Evolutionary conservation across 352 stramenopile species (phyloP).

Genomic region (Phytophthora pisi): DNA sequence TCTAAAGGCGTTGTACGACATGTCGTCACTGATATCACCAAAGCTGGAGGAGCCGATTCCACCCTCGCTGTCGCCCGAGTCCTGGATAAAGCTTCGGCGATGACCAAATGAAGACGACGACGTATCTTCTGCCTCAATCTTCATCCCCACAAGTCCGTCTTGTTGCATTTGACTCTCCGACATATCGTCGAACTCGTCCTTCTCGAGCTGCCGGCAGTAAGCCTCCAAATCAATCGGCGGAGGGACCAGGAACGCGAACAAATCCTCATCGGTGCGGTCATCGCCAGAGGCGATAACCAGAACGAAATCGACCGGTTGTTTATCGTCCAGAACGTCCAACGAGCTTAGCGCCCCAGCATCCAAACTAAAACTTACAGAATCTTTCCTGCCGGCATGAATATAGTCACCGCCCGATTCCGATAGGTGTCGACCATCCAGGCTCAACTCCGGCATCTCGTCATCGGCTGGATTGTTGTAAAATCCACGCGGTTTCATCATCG

Average conservation of each 20-base stretch:
- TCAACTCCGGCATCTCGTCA: slow-evolving; percentile 14
- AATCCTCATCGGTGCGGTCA: slow-evolving; percentile 82
- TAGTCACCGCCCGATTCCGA: slow-evolving; percentile 14
- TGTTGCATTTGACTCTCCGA: slow-evolving; percentile 24
- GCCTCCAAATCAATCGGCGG: slow-evolving; percentile 83
- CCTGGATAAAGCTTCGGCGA: slow-evolving; percentile 33
- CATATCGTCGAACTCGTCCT: slow-evolving; percentile 54
- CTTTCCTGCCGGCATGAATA: slow-evolving; percentile 21
- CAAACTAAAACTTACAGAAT: slow-evolving; percentile 22
- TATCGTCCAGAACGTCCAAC: slow-evolving; percentile 31
- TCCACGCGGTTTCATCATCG: slow-evolving; percentile 50
- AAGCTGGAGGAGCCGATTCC: slow-evolving; percentile 33
- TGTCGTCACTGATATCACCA: slow-evolving; percentile 31
- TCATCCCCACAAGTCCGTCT: slow-evolving; percentile 1
- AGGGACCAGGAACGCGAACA: slow-evolving; percentile 79
- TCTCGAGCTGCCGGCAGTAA: slow-evolving; percentile 79
- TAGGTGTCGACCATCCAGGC: slow-evolving; percentile 18
- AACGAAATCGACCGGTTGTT: slow-evolving; percentile 75
- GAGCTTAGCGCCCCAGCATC: slow-evolving; percentile 20
- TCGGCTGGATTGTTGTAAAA: slow-evolving; percentile 19
- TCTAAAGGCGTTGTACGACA: slow-evolving; percentile 58
- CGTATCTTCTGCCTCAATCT: slow-evolving; percentile 16
- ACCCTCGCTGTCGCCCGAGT: slow-evolving; percentile 19
- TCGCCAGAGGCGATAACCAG: slow-evolving; percentile 86
- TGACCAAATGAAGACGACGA: slow-evolving; percentile 11